These are phyloP conservation scores for Fagopyrum tataricum DNA, from an alignment of 148 eudicot species.

Conservation along the genomic window DNA sequence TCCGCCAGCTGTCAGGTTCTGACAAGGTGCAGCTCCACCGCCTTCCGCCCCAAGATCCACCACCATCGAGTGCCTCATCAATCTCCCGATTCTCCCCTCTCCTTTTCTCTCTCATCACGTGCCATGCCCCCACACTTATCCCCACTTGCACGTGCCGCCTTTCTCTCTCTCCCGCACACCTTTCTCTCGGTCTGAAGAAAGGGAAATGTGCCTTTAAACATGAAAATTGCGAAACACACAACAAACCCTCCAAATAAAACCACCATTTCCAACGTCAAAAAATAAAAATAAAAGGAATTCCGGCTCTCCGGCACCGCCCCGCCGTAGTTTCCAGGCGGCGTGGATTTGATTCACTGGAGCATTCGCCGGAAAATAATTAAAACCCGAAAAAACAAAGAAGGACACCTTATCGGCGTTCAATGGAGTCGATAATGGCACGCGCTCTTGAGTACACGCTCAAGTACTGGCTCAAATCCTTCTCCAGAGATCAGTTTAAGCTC, in stretches of 20 bases:
- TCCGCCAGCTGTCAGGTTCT: constrained; percentile 8
- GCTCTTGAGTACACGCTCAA: constrained; percentile 91
- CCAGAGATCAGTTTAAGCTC: constrained; percentile 95
- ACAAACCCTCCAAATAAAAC: neutral
- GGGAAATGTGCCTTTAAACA: neutral
- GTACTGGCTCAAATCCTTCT: constrained; percentile 93
- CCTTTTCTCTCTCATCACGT: constrained; percentile 8
- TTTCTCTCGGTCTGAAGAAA: constrained; percentile 2
- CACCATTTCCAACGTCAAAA: neutral
- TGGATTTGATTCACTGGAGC: neutral
- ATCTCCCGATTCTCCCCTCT: neutral
- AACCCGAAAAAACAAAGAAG: neutral
- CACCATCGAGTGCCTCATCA: constrained; percentile 8
- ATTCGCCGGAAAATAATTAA: neutral
- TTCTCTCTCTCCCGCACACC: constrained; percentile 6
- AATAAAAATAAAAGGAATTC: neutral
- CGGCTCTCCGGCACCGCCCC: constrained; percentile 8
- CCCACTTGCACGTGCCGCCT: constrained; percentile 2
- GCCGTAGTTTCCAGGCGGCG: neutral
- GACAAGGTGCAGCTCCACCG: neutral
- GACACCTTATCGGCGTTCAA: constrained; percentile 14
- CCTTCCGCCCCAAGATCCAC: constrained; percentile 3
- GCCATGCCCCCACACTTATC: constrained; percentile 7
- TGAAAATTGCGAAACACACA: neutral
- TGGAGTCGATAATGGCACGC: constrained; percentile 88